These are phyloP conservation scores for Mycena galericulata DNA, from an alignment of 768 basidiomycete species.

Conservation along the genomic window DNA sequence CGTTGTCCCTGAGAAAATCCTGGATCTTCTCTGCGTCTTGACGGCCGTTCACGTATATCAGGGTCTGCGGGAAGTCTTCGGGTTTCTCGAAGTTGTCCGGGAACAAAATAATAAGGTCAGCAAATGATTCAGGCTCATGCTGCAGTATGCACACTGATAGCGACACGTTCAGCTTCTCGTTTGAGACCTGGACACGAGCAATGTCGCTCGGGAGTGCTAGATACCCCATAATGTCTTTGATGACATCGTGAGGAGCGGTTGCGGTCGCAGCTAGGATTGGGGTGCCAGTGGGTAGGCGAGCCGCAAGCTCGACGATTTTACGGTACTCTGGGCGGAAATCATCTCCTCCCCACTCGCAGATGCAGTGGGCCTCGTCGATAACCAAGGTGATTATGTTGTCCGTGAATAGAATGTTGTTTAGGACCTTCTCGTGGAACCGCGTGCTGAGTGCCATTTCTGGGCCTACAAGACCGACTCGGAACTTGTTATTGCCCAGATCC, in stretches of 20 bases:
- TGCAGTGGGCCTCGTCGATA: slow-evolving; percentile 40
- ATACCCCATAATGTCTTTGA: slow-evolving; percentile 11
- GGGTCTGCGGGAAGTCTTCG: slow-evolving; percentile 24
- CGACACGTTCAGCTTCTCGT: slow-evolving; percentile 25
- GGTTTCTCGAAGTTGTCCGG: not conserved
- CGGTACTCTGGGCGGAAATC: slow-evolving; percentile 31
- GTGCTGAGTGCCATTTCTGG: slow-evolving; percentile 27
- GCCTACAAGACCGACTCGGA: slow-evolving; percentile 28
- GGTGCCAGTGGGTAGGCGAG: slow-evolving; percentile 22
- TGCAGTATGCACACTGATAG: slow-evolving; percentile 14
- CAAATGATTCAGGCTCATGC: slow-evolving; percentile 26
- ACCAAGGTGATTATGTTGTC: slow-evolving; percentile 24
- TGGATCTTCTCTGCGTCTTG: slow-evolving; percentile 28
- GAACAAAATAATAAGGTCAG: slow-evolving; percentile 28
- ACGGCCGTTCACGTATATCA: slow-evolving; percentile 27
- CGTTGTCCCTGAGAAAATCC: slow-evolving; percentile 26
- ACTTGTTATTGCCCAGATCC: slow-evolving; percentile 24
- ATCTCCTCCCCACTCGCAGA: slow-evolving; percentile 36
- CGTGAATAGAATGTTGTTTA: slow-evolving; percentile 17
- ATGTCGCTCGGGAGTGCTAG: slow-evolving; percentile 5
- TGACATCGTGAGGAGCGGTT: slow-evolving; percentile 22
- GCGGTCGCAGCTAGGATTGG: slow-evolving; percentile 30
- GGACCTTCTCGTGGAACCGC: slow-evolving; percentile 15
- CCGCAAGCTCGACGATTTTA: slow-evolving; percentile 4
- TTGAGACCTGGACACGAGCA: slow-evolving; percentile 14